Evolutionary conservation across 495 filamentous ascomycete genomes (phyloP), one percentile per base, ranked within the genome.

Genomic region (Pyrenula aspistea): DNA sequence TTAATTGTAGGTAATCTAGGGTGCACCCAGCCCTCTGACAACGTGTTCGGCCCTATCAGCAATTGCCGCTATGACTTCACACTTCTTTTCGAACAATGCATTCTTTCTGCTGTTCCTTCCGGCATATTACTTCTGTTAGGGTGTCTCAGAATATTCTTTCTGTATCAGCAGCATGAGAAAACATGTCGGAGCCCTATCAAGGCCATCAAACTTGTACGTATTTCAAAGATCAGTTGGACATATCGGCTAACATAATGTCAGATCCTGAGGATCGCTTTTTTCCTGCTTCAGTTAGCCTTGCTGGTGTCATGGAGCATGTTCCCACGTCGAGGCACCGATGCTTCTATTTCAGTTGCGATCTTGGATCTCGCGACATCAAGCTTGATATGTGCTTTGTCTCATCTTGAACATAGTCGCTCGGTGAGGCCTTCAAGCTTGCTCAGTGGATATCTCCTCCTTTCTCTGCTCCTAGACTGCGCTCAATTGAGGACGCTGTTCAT

Each of bases 51-150:
- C 19, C 50, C 50, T 52, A 19, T 24, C 20, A 19, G 8, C 8
- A 24, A 8, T 24, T 19, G 50, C 22, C 8, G 8, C 8, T 52
- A 86, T 62, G 82, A 87, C 55, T 86, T 85, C 61, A 82, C 80
- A 23, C 67, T 82, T 23, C 62, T 78, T 24, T 84, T 84, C 57
- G 79, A 86, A 62, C 74, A 83, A 56, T 67, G 70, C 1, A 73
- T 85, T 51, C 68, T 83, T 19, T 68, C 71, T 10, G 68, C 82
- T 8, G 63, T 79, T 3, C 80, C 80, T 2, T 67, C 76, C 20
- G 61, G 66, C 2, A 51, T 81, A 22, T 68, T 83, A 23, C 62
- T 84, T 24, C 59, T 78, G 20, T 22, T 73, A 15, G 63, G 68
- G 21, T 73, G 77, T 12, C 65, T 71, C 20, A 77, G 79, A 19